Base-by-base conservation (phyloP, 1,284 basidiomycete species). In the Rhodofomes roseus region DNA sequence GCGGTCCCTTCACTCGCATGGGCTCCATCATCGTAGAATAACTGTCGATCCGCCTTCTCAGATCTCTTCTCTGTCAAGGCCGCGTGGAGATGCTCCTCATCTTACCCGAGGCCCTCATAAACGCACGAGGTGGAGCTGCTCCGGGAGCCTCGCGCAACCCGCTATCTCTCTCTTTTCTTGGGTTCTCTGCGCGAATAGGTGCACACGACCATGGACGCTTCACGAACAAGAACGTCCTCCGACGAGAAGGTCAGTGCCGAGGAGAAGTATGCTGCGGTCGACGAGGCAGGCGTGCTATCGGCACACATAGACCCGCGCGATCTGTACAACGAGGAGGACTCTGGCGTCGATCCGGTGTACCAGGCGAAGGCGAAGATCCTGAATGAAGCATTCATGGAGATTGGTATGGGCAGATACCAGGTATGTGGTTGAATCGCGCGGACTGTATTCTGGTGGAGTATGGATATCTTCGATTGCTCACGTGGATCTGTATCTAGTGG, bases 381-480 rank as follows among this genome's bases (percentile, higher is more conserved):
- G 58, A 90, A 89, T 62, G 78, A 82, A 56, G 87, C 86, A 0
- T 75, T 91, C 16, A 83, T 87, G 67, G 83, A 87, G 56, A 85
- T 90, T 48, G 88, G 88, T 4, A 89, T 89, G 83, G 89, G 89
- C 2, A 81, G 76, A 59, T 90, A 89, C 66, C 87, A 89, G 75
- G 83, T 82, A 60, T 57, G 76, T 44, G 18, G n/a, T n/a, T n/a
- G n/a, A n/a, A n/a, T n/a, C n/a, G n/a, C 14, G 11, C 37, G 37
- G 16, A 9, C 37, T n/a, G 16, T 39, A 39, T 18, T 8, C 37
- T 48, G 25, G 46, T 18, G 25, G 43, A 23, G 43, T 23, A 46
- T 4, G 16, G 7, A 27, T 12, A 25, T 14, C 46, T 29, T 48
- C 25, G 7, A 36, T 20, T 20, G 20, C n/a, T 56, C 8, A 31